Conservation (phyloP, 805 yeast species). For the Tetrapisispora phaffii region DNA sequence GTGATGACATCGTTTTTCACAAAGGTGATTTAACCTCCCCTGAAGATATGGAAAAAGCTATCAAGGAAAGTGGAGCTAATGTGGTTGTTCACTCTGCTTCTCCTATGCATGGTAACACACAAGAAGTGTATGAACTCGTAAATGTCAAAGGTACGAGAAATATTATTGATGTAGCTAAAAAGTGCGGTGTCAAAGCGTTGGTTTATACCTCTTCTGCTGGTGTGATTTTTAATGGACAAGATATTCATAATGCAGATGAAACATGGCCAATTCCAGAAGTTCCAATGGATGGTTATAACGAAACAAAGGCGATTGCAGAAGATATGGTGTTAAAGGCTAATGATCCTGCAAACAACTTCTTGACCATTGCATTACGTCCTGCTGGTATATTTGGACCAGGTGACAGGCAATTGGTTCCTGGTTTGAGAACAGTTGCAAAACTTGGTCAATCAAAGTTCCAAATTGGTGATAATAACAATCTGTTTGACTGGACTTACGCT, state of each 20-base stretch:
- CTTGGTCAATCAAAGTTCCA: conserved; percentile 86
- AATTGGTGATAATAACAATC: conserved; percentile 85
- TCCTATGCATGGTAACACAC: conserved; percentile 85
- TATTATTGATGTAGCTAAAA: conserved; percentile 54
- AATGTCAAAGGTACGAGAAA: conserved; percentile 83
- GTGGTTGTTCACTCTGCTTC: conserved; percentile 94
- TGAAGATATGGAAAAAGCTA: conserved; percentile 56
- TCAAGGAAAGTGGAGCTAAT: conserved; percentile 47
- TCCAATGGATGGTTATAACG: conserved; percentile 95
- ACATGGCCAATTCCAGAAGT: conserved; percentile 82
- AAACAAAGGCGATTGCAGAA: conserved; percentile 90
- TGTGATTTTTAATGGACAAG: conserved; percentile 92
- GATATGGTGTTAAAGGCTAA: conserved; percentile 67
- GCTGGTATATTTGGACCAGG: conserved; percentile 99
- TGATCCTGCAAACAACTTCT: conserved; percentile 42
- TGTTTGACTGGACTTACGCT: conserved; percentile 96
- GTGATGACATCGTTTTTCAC: conserved; percentile 46
- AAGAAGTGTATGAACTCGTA: conserved; percentile 75
- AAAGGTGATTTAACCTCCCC: conserved; percentile 78
- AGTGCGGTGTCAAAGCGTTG: conserved; percentile 44
- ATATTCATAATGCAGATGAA: conserved; percentile 86
- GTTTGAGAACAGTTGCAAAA: conserved; percentile 70
- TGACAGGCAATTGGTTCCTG: conserved; percentile 93
- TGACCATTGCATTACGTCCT: conserved; percentile 84
- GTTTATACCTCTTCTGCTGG: conserved; percentile 97